Conservation (phyloP, 805 yeast species). For the Metschnikowia gelsemii region DNA sequence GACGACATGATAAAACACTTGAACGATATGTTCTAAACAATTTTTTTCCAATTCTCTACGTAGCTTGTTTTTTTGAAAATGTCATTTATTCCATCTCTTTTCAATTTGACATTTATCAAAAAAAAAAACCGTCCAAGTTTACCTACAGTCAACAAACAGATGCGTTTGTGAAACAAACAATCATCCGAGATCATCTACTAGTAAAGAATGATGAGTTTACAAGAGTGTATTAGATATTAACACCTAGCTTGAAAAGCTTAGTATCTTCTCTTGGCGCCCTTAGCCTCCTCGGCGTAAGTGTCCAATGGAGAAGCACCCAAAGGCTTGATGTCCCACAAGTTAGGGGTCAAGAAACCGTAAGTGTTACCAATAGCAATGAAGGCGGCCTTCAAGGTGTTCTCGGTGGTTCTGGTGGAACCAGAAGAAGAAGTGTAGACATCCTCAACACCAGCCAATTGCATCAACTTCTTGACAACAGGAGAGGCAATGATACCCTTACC, state of each 20-base stretch:
- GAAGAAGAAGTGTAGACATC: conserved; percentile 98
- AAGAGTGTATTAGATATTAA: conserved; percentile 6
- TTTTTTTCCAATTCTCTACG: no score
- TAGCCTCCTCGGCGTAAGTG: conserved; percentile 79
- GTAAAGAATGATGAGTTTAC: background rate
- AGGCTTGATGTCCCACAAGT: conserved; percentile 90
- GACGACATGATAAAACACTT: background rate
- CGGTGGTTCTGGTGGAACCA: conserved; percentile 99
- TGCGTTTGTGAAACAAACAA: no score
- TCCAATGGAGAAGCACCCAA: conserved; percentile 93
- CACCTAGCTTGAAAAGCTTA: conserved; percentile 35
- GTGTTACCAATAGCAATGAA: conserved; percentile 99
- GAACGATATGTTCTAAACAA: background rate
- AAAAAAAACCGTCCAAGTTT: no score
- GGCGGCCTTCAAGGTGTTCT: conserved; percentile 99
- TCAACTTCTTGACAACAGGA: conserved; percentile 98
- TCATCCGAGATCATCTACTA: no score
- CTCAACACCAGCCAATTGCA: conserved; percentile 99
- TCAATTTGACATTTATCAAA: no score
- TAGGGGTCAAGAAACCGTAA: conserved; percentile 99
- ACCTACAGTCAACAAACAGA: no score
- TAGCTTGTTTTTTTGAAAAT: no score
- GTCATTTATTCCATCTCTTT: no score
- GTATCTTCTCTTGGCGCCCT: conserved; percentile 69
- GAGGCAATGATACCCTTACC: conserved; percentile 99